phyloP scores from a whole-genome alignment of 208 protist species.

The Trypanosoma melophagium region DNA sequence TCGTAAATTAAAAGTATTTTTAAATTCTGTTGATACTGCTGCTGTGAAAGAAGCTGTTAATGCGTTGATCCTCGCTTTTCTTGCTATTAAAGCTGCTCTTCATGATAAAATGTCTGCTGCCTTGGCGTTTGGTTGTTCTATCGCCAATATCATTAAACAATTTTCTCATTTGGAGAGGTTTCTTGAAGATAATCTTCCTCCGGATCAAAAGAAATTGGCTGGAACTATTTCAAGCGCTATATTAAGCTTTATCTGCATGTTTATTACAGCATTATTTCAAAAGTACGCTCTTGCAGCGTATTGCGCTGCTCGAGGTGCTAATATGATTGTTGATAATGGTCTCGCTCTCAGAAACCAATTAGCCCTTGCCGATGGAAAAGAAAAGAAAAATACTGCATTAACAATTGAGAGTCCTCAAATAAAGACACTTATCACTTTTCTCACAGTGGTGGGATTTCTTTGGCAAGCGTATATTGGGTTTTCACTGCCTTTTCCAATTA shows the following conservation, averaged over 20 bases:
- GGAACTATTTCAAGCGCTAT: slow-evolving; percentile 33
- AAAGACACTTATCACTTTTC: slow-evolving; percentile 39
- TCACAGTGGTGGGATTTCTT: slow-evolving; percentile 66
- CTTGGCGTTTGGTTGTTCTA: slow-evolving; percentile 57
- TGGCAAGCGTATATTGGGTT: slow-evolving; percentile 67
- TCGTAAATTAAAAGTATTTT: slow-evolving; percentile 54
- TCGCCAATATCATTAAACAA: slow-evolving; percentile 46
- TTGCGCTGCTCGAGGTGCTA: slow-evolving; percentile 56
- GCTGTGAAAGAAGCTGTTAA: slow-evolving; percentile 39
- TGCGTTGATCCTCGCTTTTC: slow-evolving; percentile 39
- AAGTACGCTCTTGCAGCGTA: slow-evolving; percentile 51
- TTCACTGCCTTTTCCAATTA: slow-evolving; percentile 75
- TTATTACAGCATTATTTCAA: slow-evolving; percentile 38
- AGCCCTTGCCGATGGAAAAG: slow-evolving; percentile 43
- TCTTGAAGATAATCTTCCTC: slow-evolving; percentile 49
- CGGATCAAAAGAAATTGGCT: slow-evolving; percentile 56
- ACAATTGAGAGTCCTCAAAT: slow-evolving; percentile 40
- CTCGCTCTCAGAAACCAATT: slow-evolving; percentile 38
- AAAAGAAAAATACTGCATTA: no score
- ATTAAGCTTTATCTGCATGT: slow-evolving; percentile 34
- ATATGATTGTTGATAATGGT: slow-evolving; percentile 48
- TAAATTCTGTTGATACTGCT: slow-evolving; percentile 60
- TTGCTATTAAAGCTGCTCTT: slow-evolving; percentile 70
- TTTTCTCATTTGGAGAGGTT: slow-evolving; percentile 46
- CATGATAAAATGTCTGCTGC: slow-evolving; percentile 49